Conservation (phyloP, 768 basidiomycete genomes). For the Cyathus striatus region DNA sequence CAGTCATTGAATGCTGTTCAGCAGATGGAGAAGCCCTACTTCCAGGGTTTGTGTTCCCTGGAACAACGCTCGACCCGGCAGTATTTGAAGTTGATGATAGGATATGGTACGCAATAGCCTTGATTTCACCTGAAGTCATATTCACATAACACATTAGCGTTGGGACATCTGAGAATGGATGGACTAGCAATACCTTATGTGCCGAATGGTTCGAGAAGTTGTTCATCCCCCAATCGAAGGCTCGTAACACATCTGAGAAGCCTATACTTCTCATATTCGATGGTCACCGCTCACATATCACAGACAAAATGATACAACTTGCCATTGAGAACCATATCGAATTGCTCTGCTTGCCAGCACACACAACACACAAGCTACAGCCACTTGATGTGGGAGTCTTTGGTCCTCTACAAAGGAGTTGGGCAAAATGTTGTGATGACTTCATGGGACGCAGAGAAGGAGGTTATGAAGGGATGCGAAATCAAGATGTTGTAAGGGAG, state of each 20-base stretch:
- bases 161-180: constrained; percentile 29
- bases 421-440: constrained; percentile 19
- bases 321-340: constrained; percentile 23
- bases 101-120: constrained; percentile 7
- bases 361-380: constrained; percentile 38
- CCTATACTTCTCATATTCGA: constrained; percentile 34
- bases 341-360: constrained; percentile 30
- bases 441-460: constrained; percentile 11
- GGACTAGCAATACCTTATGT: constrained; percentile 31
- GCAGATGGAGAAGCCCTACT: constrained; percentile 26
- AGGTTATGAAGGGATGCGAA: constrained; percentile 13
- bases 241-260: constrained; percentile 15
- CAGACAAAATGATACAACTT: constrained; percentile 13
- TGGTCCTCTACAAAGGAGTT: constrained; percentile 22
- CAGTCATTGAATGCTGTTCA: constrained; percentile 31
- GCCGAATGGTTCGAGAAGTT: constrained; percentile 30
- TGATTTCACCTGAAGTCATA: constrained; percentile 1
- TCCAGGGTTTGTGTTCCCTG: constrained; percentile 30
- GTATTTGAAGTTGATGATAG: constrained; percentile 18
- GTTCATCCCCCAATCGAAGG: constrained; percentile 31
- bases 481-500: constrained; percentile 20
- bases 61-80: constrained; percentile 13
- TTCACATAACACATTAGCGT: constrained; percentile 19
- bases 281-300: constrained; percentile 38
- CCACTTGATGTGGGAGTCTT: constrained; percentile 40